Evolutionary conservation across 139 green algal genomes (phyloP).

Genomic region (Micractinium sp.): DNA sequence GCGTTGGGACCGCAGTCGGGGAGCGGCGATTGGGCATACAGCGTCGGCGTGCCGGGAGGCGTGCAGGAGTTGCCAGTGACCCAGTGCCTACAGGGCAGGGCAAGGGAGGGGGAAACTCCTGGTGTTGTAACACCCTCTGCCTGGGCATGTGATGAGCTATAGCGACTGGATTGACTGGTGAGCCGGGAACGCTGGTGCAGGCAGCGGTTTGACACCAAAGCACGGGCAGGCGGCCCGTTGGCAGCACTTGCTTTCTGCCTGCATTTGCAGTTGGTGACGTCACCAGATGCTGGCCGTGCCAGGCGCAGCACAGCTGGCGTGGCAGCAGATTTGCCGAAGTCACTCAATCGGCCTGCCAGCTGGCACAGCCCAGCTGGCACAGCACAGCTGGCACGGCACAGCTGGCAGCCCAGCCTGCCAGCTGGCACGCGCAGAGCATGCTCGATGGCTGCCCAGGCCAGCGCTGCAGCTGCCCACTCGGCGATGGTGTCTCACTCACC

Average conservation of each 20-base stretch:
- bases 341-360: neutral
- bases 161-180: too few species aligned
- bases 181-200: too few species aligned
- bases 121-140: too few species aligned
- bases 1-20: neutral
- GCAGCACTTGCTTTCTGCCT: too few species aligned
- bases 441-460: neutral
- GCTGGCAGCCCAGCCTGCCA: neutral
- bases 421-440: neutral
- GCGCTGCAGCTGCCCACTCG: too few species aligned
- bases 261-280: too few species aligned
- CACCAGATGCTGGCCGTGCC: neutral
- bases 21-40: neutral
- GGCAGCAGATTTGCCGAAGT: neutral
- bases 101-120: neutral
- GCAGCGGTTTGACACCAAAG: neutral
- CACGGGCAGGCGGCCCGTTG: neutral
- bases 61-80: slow-evolving; percentile 32
- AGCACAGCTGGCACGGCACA: too few species aligned
- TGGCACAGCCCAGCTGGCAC: too few species aligned
- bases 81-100: slow-evolving; percentile 9
- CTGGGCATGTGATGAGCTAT: too few species aligned
- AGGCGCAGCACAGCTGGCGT: neutral
- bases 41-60: neutral
- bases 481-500: slow-evolving; percentile 3